Evolutionary conservation across 345 rosid species (phyloP), one percentile per base, ranked within the genome.

Genomic region (Dovyalis caffra): DNA sequence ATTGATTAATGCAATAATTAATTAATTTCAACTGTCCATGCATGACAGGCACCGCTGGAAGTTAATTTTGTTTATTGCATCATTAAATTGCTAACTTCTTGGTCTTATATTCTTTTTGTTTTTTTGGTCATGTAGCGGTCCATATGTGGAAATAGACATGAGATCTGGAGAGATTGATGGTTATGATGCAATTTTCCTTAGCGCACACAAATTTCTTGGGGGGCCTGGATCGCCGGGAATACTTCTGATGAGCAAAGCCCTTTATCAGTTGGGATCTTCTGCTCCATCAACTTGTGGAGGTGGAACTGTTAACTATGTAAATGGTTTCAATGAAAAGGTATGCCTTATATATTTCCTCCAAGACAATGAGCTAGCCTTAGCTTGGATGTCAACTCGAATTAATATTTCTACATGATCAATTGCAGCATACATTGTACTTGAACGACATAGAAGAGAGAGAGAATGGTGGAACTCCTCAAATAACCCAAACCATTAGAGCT

Each of bases 221-320:
- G 94, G 91, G 11, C 91, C 94, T 5, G 88, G 90, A 20, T 70
- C 90, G 0, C 92, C 94, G 2, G 92, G 90, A 15, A 74, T 90
- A 28, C 87, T 87, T 68, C 65, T 88, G 3, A 85, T 87, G 86
- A 88, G 74, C 74, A 86, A 81, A 66, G 76, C 83, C 5, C 83
- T 90, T 0, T 88, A 88, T 66, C 85, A 32, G 64, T 76, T 90
- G 0, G 62, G 74, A 32, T 80, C 83, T 64, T 84, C 80, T 40
- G 87, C 94, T 0, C 92, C 94, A 0, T 85, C 92, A 2, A 88
- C 92, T 7, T 88, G 86, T 64, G 92, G 92, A 16, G 94, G 94
- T 16, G 92, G 94, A 61, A 87, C 92, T 25, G 90, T 88, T 9
- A 16, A 69, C 33, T 90, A 85, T 62, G 94, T 90, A 65, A 90